phyloP scores from a whole-genome alignment of 2,329 filamentous ascomycete genomes.

The Leptographium flavum region DNA sequence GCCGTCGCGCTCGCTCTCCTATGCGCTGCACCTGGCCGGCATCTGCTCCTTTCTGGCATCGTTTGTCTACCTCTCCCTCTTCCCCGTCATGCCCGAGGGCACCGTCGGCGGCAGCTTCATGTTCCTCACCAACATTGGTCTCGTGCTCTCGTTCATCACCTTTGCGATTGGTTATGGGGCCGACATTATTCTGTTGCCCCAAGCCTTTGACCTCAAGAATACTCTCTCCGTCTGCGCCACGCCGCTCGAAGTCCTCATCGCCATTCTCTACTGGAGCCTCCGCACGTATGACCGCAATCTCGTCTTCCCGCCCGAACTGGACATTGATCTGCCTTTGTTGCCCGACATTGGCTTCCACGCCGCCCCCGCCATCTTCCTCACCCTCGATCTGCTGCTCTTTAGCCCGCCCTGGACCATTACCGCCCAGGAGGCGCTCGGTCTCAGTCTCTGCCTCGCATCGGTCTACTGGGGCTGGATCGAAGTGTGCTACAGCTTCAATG shows the following conservation, averaged over 20 bases:
- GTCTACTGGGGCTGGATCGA: constrained; percentile 69
- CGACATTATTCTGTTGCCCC: constrained; percentile 43
- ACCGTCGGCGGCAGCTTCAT: constrained; percentile 56
- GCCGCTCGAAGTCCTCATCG: constrained; percentile 58
- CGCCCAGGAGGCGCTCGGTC: constrained; percentile 39
- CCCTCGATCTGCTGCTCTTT: constrained; percentile 51
- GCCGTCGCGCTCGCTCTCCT: constrained; percentile 49
- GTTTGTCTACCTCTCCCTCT: constrained; percentile 35
- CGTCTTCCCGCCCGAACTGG: constrained; percentile 39
- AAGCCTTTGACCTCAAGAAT: constrained; percentile 56
- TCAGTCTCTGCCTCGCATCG: constrained; percentile 47
- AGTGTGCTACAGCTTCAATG: constrained; percentile 52
- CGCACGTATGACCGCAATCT: constrained; percentile 38
- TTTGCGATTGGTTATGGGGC: constrained; percentile 49
- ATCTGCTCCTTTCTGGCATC: constrained; percentile 37
- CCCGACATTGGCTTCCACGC: constrained; percentile 51
- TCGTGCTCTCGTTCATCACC: constrained; percentile 44
- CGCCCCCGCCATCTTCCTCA: constrained; percentile 49
- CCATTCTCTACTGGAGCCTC: constrained; percentile 59
- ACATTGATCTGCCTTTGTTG: constrained; percentile 37
- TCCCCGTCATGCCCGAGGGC: constrained; percentile 36
- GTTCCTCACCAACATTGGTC: constrained; percentile 61
- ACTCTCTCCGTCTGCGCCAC: constrained; percentile 48
- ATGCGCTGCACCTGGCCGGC: constrained; percentile 43
- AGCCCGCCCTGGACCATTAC: constrained; percentile 60